Conservation (phyloP, 2,329 filamentous ascomycete species). For the Penicillium crustosum region DNA sequence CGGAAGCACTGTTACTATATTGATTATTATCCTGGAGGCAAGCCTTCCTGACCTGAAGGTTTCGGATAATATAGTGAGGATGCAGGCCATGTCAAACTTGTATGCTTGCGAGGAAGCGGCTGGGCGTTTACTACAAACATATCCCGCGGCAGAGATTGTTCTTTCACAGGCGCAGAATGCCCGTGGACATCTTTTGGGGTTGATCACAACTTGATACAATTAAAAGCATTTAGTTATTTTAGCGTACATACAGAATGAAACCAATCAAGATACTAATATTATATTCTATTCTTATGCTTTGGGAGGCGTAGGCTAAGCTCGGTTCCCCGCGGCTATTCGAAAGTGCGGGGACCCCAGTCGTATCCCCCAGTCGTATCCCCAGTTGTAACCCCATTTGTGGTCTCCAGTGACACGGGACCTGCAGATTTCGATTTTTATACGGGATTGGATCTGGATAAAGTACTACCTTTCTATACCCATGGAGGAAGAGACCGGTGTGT, state of each 20-base stretch:
- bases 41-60: constrained; percentile 6
- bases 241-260: constrained; percentile 1
- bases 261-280: neutral
- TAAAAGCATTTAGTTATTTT: neutral
- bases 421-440: neutral
- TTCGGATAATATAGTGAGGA: constrained; percentile 6
- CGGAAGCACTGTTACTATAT: constrained; percentile 4
- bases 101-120: constrained; percentile 9
- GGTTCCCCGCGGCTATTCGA: constrained; percentile 1
- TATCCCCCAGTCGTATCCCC: too few relatives aligned
- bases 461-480: neutral
- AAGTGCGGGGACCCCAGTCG: constrained; percentile 7
- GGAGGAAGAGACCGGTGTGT: neutral
- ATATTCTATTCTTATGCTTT: neutral
- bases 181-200: constrained; percentile 6
- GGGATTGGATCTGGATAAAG: neutral
- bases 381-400: neutral
- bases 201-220: neutral
- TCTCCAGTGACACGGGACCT: neutral
- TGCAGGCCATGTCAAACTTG: constrained; percentile 10
- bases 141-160: constrained; percentile 13
- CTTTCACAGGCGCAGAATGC: constrained; percentile 10
- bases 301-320: neutral
- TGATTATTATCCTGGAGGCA: constrained; percentile 6
- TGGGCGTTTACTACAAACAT: constrained; percentile 6